These are phyloP conservation scores for Pestalotiopsis fici DNA, from an alignment of 2,329 filamentous ascomycete genomes.

Conservation along the genomic window DNA sequence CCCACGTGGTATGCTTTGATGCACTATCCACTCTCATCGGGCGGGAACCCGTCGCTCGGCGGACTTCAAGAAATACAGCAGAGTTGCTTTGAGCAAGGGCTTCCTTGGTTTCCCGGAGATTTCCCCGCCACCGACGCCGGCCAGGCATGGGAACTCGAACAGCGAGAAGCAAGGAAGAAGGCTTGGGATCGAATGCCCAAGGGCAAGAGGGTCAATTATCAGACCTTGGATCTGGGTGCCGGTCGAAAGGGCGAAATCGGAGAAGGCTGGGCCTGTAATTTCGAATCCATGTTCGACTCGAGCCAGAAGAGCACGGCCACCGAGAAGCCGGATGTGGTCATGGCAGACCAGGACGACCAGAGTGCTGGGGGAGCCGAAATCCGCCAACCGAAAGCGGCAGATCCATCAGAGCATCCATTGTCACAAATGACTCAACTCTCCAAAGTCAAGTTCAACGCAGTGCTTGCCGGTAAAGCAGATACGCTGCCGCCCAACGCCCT, in stretches of 20 bases:
- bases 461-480: constrained; percentile 27
- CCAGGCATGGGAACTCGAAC: constrained; percentile 71
- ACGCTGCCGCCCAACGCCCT: constrained; percentile 38
- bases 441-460: constrained; percentile 32
- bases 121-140: constrained; percentile 79
- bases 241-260: constrained; percentile 82
- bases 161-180: constrained; percentile 58
- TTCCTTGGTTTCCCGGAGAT: constrained; percentile 86
- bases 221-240: constrained; percentile 71
- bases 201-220: constrained; percentile 77
- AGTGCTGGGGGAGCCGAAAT: not conserved
- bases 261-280: constrained; percentile 80
- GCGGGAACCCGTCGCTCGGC: constrained; percentile 79
- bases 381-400: not conserved
- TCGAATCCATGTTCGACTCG: constrained; percentile 65
- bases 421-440: constrained; percentile 37
- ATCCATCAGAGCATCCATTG: constrained; percentile 14
- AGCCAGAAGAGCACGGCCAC: constrained; percentile 17
- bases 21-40: constrained; percentile 77
- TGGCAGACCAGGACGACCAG: constrained; percentile 12
- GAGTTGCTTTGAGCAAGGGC: constrained; percentile 75
- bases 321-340: constrained; percentile 15
- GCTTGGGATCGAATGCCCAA: constrained; percentile 80
- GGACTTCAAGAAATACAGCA: constrained; percentile 80
- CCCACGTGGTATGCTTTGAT: constrained; percentile 86